Percentiles rank a stretch among this genome's conserved stretches.
phyloP scores from a whole-genome alignment of 345 rosid genomes.

The Ricinus communis region DNA sequence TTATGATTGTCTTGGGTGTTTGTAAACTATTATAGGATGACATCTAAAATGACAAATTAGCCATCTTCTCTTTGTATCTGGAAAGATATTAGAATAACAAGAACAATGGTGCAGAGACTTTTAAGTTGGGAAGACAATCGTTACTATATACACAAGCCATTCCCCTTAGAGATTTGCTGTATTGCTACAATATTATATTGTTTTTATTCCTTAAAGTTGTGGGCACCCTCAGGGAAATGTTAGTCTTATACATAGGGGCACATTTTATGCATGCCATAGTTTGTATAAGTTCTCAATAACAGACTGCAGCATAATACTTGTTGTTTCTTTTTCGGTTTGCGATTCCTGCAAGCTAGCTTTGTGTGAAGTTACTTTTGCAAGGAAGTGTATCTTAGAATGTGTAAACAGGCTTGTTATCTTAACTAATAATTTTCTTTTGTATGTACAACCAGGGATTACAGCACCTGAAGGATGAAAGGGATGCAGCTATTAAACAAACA shows the following conservation, averaged over 20 bases:
- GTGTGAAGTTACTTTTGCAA: neutral
- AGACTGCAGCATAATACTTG: neutral
- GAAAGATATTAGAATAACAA: neutral
- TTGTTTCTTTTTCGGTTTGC: neutral
- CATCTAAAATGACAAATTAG: neutral
- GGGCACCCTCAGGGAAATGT: neutral
- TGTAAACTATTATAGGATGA: neutral
- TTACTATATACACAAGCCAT: neutral
- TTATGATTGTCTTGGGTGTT: neutral
- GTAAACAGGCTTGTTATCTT: neutral
- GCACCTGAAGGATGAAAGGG: conserved; percentile 77
- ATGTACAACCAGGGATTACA: conserved; percentile 53
- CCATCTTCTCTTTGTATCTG: neutral
- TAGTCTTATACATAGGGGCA: neutral
- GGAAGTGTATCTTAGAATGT: neutral
- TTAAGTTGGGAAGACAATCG: neutral
- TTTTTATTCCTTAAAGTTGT: neutral
- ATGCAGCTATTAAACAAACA: conserved; percentile 68
- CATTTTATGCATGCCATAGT: neutral
- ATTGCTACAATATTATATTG: neutral
- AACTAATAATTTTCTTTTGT: neutral
- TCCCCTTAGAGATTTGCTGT: neutral
- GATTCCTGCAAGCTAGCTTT: conserved; percentile 1
- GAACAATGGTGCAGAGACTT: neutral
- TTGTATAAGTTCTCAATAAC: neutral